Percentiles rank a stretch among this genome's conserved stretches.
phyloP scores from a whole-genome alignment of 2,329 filamentous ascomycete genomes.

The Colletotrichum australisinense region DNA sequence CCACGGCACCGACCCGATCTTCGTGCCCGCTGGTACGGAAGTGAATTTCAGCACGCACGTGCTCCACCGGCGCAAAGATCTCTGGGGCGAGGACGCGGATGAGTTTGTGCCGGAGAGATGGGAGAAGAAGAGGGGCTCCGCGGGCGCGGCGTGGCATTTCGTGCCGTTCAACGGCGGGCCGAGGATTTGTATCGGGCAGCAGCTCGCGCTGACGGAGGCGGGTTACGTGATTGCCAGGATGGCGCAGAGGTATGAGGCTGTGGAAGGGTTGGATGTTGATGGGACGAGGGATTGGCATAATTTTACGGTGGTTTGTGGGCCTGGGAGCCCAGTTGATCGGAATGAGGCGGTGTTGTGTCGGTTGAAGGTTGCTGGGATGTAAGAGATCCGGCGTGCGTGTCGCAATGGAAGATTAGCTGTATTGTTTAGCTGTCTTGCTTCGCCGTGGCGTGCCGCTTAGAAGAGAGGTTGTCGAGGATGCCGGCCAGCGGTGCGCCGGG shows the following conservation, averaged over 20 bases:
- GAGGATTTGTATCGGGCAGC: conserved; percentile 48
- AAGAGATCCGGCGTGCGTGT: background rate
- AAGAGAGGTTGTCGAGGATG: too few species aligned
- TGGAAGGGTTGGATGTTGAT: conserved; percentile 29
- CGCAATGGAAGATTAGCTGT: too few species aligned
- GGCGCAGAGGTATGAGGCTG: conserved; percentile 38
- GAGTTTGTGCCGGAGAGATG: conserved; percentile 52
- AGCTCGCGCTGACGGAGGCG: conserved; percentile 44
- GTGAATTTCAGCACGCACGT: conserved; percentile 45
- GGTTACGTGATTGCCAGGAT: conserved; percentile 40
- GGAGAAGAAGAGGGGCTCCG: conserved; percentile 42
- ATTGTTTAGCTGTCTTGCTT: too few species aligned
- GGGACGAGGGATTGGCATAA: conserved; percentile 12
- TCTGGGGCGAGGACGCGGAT: conserved; percentile 49
- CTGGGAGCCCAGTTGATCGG: conserved; percentile 23
- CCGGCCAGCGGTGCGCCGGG: too few species aligned
- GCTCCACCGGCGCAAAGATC: conserved; percentile 46
- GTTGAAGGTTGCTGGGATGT: background rate
- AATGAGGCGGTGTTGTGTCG: conserved; percentile 23
- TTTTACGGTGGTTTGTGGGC: conserved; percentile 23
- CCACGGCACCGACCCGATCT: conserved; percentile 45
- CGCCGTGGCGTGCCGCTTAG: too few species aligned
- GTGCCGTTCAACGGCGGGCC: conserved; percentile 51
- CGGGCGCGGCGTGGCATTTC: conserved; percentile 45
- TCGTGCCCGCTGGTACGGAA: conserved; percentile 42